Percentiles rank a stretch among this genome's conserved stretches.
Conservation (phyloP, 129 eudicot genomes). For the Chrysanthemum lavandulifolium region DNA sequence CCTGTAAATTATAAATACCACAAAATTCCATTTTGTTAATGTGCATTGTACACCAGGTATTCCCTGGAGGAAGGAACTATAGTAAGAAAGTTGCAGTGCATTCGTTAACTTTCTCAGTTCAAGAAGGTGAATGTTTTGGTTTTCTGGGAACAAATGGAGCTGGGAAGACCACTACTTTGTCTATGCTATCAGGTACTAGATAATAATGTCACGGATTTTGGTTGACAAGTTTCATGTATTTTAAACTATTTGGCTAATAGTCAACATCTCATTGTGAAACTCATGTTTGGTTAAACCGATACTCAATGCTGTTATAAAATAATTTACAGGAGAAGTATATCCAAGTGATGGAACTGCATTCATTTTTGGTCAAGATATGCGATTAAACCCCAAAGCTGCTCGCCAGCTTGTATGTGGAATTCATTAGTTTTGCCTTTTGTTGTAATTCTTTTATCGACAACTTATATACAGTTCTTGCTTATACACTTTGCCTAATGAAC, state of each 20-base stretch:
- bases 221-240: constrained; percentile 11
- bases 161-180: constrained; percentile 93
- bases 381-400: constrained; percentile 84
- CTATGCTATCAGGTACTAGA: constrained; percentile 85
- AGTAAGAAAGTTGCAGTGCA: constrained; percentile 78
- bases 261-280: constrained; percentile 9
- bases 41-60: constrained; percentile 50
- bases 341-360: constrained; percentile 91
- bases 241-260: background rate
- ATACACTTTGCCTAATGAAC: constrained; percentile 18
- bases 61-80: constrained; percentile 66
- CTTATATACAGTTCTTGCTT: background rate
- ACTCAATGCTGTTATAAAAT: constrained; percentile 9
- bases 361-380: constrained; percentile 81
- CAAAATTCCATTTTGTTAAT: constrained; percentile 14
- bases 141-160: constrained; percentile 99
- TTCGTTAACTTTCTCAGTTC: constrained; percentile 90
- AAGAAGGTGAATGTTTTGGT: constrained; percentile 99
- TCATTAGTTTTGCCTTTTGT: constrained; percentile 8
- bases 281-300: background rate
- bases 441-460: background rate
- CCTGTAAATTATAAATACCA: background rate
- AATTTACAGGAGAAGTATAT: constrained; percentile 68
- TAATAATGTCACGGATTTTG: constrained; percentile 8
- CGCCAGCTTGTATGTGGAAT: constrained; percentile 63